These are phyloP conservation scores for Diplocarpon rosae DNA, from an alignment of 2,329 filamentous ascomycete genomes.

Conservation along the genomic window DNA sequence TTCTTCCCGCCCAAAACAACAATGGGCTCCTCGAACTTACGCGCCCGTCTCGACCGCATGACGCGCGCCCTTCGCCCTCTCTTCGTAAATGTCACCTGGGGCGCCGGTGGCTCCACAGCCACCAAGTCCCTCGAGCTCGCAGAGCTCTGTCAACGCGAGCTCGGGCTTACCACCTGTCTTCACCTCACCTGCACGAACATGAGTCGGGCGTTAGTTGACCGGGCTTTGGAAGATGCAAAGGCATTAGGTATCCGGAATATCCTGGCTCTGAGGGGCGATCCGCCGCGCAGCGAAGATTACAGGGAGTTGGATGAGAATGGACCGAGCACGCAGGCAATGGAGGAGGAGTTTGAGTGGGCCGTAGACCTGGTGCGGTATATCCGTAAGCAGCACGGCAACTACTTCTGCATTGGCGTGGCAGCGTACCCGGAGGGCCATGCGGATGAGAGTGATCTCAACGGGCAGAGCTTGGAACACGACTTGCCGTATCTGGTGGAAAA, in stretches of 20 bases:
- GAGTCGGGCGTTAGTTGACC: slow-evolving; percentile 75
- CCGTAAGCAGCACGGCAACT: slow-evolving; percentile 72
- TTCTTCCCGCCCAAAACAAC: slow-evolving; percentile 98
- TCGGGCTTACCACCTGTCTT: slow-evolving; percentile 87
- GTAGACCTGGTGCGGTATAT: slow-evolving; percentile 87
- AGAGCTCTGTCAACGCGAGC: slow-evolving; percentile 85
- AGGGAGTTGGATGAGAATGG: slow-evolving; percentile 47
- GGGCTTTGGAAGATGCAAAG: slow-evolving; percentile 83
- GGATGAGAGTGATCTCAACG: slow-evolving; percentile 71
- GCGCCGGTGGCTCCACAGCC: slow-evolving; percentile 85
- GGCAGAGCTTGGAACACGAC: slow-evolving; percentile 64
- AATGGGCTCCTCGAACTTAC: slow-evolving; percentile 90
- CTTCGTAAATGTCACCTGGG: slow-evolving; percentile 97
- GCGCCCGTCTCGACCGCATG: slow-evolving; percentile 91
- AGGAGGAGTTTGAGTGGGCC: slow-evolving; percentile 73
- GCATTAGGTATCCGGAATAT: slow-evolving; percentile 88
- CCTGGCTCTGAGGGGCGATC: slow-evolving; percentile 81
- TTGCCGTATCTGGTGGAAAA: slow-evolving; percentile 86
- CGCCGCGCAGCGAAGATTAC: slow-evolving; percentile 83
- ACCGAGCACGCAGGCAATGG: slow-evolving; percentile 28
- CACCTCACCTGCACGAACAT: slow-evolving; percentile 98
- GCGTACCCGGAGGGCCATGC: slow-evolving; percentile 93
- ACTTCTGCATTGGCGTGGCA: slow-evolving; percentile 93
- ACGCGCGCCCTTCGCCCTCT: slow-evolving; percentile 78
- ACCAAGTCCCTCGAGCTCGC: slow-evolving; percentile 87